Percentiles rank a stretch among this genome's conserved stretches.
Conservation (phyloP, 495 filamentous ascomycete species). For the Aspergillus diversus region DNA sequence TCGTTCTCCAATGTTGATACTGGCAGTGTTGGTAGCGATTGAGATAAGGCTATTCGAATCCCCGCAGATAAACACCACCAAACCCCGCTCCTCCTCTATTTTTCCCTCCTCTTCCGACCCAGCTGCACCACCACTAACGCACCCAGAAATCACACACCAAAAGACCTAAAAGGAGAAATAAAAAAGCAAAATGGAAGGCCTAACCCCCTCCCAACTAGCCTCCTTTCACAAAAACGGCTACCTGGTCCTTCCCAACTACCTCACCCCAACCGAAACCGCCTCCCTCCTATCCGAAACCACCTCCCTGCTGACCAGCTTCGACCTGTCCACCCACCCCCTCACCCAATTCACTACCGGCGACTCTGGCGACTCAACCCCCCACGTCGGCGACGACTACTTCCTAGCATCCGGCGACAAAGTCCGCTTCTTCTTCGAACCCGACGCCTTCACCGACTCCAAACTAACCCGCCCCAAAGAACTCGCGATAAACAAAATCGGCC, state of each 20-base stretch:
- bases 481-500: slow-evolving; percentile 97
- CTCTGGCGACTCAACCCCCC: slow-evolving; percentile 43
- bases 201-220: slow-evolving; percentile 71
- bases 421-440: slow-evolving; percentile 96
- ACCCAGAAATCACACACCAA: background rate
- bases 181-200: slow-evolving; percentile 47
- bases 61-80: slow-evolving; percentile 2
- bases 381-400: slow-evolving; percentile 97
- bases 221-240: slow-evolving; percentile 84
- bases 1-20: no score
- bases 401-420: slow-evolving; percentile 85
- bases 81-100: background rate
- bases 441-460: slow-evolving; percentile 43
- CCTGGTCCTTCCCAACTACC: slow-evolving; percentile 80
- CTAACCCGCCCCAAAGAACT: slow-evolving; percentile 75
- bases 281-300: slow-evolving; percentile 75
- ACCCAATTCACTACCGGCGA: slow-evolving; percentile 88
- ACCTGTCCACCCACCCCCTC: slow-evolving; percentile 80
- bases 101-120: background rate
- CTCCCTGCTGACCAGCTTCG: slow-evolving; percentile 72
- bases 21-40: background rate
- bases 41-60: background rate
- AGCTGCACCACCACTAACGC: background rate
- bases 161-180: slow-evolving; percentile 2
- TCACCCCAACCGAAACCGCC: slow-evolving; percentile 63